These are phyloP conservation scores for Rhodotorula taiwanensis DNA, from an alignment of 768 basidiomycete genomes.

Conservation along the genomic window DNA sequence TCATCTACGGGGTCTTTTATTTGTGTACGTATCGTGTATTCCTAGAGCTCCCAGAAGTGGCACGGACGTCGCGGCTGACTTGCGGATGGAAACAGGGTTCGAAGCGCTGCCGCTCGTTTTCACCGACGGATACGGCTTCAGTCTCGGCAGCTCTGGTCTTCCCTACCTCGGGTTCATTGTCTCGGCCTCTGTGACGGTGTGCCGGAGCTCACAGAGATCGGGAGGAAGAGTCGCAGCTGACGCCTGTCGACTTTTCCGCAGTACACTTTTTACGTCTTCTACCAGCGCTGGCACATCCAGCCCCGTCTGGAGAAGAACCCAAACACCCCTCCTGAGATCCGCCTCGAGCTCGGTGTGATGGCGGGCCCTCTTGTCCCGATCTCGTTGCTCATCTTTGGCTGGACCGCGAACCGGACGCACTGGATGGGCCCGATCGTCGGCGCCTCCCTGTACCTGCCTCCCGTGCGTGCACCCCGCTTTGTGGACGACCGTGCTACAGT, in stretches of 20 bases:
- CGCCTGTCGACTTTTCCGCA: neutral
- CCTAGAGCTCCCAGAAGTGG: too few relatives aligned
- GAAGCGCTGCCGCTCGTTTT: conserved; percentile 44
- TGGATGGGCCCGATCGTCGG: conserved; percentile 26
- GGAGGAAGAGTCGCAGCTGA: neutral
- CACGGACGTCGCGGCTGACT: neutral
- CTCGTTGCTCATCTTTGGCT: conserved; percentile 42
- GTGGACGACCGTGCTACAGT: neutral
- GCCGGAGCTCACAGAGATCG: neutral
- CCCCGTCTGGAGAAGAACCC: conserved; percentile 4
- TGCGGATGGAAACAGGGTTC: conserved; percentile 26
- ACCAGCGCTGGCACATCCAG: conserved; percentile 13
- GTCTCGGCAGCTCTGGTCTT: conserved; percentile 32
- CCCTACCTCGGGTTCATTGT: conserved; percentile 42
- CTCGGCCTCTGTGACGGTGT: conserved; percentile 27
- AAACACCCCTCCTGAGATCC: conserved; percentile 17
- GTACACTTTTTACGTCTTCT: conserved; percentile 28
- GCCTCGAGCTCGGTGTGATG: conserved; percentile 28
- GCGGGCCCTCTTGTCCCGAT: conserved; percentile 32
- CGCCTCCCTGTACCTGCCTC: conserved; percentile 23
- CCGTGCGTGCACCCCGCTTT: neutral
- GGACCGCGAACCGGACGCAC: conserved; percentile 33
- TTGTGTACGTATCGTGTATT: neutral
- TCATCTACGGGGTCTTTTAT: conserved; percentile 20
- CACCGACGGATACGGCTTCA: conserved; percentile 39